Percentiles rank a stretch among this genome's conserved stretches.
Conservation (phyloP, 768 basidiomycete species). For the Tephrocybe sp. region DNA sequence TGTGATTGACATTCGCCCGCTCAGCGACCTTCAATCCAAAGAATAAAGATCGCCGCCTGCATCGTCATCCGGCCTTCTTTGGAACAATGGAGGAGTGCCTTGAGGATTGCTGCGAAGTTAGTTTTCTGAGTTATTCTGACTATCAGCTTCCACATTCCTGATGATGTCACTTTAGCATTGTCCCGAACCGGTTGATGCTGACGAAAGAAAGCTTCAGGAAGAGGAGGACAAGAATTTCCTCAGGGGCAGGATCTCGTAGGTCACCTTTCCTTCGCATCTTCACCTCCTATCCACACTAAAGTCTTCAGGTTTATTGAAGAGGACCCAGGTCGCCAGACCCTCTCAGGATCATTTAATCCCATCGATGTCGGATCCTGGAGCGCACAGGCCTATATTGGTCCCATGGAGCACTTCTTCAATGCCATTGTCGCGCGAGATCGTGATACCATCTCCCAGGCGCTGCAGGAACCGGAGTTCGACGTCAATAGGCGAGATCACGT, state of each 20-base stretch:
- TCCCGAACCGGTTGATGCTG: conserved; percentile 51
- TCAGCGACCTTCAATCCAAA: conserved; percentile 60
- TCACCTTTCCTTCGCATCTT: conserved; percentile 7
- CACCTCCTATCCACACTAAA: neutral
- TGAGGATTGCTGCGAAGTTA: conserved; percentile 62
- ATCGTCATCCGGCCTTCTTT: conserved; percentile 65
- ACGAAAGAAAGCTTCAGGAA: conserved; percentile 49
- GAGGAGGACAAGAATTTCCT: conserved; percentile 54
- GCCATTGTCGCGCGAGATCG: conserved; percentile 50
- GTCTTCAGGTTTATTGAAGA: conserved; percentile 50
- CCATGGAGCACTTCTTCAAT: conserved; percentile 50
- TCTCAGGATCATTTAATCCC: conserved; percentile 63
- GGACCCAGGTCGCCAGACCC: conserved; percentile 57
- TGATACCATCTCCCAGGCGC: conserved; percentile 32
- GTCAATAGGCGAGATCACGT: conserved; percentile 58
- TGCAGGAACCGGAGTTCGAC: conserved; percentile 38
- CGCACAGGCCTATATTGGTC: conserved; percentile 56
- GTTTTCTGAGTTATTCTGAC: neutral
- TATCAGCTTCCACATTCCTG: neutral
- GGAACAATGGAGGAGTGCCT: conserved; percentile 54
- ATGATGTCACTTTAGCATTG: conserved; percentile 39
- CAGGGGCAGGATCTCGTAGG: conserved; percentile 49
- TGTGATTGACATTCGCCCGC: neutral
- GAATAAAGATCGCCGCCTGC: conserved; percentile 55
- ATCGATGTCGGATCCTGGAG: conserved; percentile 69